Conservation (phyloP, 2,329 filamentous ascomycete species). For the Apiospora koreana region DNA sequence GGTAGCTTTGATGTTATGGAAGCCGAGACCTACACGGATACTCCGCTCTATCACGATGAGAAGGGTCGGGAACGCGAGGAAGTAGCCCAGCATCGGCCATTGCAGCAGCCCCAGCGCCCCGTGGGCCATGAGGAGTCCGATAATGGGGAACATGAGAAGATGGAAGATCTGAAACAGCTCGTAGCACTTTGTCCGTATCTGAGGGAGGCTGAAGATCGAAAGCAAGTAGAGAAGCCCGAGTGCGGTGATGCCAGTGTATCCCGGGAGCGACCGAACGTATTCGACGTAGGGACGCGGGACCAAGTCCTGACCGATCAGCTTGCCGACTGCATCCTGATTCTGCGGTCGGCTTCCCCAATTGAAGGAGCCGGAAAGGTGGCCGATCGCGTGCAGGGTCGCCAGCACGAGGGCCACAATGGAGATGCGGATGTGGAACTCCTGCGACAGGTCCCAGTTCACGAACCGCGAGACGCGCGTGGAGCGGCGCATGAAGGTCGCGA, state of each 20-base stretch:
- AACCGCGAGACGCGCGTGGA: conserved; percentile 54
- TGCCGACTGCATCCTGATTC: conserved; percentile 46
- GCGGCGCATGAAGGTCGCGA: conserved; percentile 53
- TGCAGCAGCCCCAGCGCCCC: conserved; percentile 52
- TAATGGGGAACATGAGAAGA: conserved; percentile 59
- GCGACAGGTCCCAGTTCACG: conserved; percentile 58
- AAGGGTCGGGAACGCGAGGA: conserved; percentile 53
- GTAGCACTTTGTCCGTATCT: conserved; percentile 52
- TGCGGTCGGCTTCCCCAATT: conserved; percentile 46
- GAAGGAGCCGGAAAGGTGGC: conserved; percentile 55
- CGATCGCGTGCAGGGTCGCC: conserved; percentile 54
- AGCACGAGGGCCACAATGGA: conserved; percentile 50
- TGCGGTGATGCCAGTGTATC: conserved; percentile 50
- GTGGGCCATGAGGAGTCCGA: conserved; percentile 56
- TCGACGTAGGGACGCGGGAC: conserved; percentile 45
- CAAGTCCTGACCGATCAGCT: conserved; percentile 43
- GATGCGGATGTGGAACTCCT: conserved; percentile 57
- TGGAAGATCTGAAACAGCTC: conserved; percentile 60
- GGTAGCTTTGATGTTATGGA: conserved; percentile 48
- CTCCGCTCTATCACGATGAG: conserved; percentile 51
- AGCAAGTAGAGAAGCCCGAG: conserved; percentile 52
- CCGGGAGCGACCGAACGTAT: conserved; percentile 49
- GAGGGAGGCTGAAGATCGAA: conserved; percentile 49
- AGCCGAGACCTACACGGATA: conserved; percentile 46
- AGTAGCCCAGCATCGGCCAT: conserved; percentile 58